These are phyloP conservation scores for Schwanniomyces polymorphus DNA, from an alignment of 805 yeast genomes.

Conservation along the genomic window DNA sequence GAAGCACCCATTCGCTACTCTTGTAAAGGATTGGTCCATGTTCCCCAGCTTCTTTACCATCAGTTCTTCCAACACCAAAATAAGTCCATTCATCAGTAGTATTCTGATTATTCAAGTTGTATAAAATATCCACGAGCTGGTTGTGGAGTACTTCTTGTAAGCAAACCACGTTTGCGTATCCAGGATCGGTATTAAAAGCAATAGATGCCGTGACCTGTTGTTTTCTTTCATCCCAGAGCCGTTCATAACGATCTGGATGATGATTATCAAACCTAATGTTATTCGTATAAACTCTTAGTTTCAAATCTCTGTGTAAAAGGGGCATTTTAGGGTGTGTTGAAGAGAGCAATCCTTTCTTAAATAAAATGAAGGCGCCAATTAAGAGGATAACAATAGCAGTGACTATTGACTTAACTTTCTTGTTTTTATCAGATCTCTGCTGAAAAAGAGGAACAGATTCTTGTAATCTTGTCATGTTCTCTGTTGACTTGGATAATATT, in stretches of 20 bases:
- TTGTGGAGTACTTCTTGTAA: constrained; percentile 32
- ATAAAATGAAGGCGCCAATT: not conserved
- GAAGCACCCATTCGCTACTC: constrained; percentile 27
- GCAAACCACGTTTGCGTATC: constrained; percentile 36
- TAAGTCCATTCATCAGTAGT: constrained; percentile 28
- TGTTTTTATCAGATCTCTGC: not conserved
- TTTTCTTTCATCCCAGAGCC: constrained; percentile 40
- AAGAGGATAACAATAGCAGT: not conserved
- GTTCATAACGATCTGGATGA: constrained; percentile 32
- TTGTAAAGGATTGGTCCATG: constrained; percentile 38
- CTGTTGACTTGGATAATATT: constrained; percentile 75
- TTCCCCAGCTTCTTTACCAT: constrained; percentile 30
- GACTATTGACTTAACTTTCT: not conserved
- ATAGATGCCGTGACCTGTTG: constrained; percentile 35
- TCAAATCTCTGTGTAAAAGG: constrained; percentile 7
- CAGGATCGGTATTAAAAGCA: constrained; percentile 30
- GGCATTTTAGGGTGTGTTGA: not conserved
- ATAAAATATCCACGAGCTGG: constrained; percentile 27
- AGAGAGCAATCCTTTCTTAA: not conserved
- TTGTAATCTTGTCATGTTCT: constrained; percentile 87
- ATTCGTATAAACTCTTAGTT: constrained; percentile 35
- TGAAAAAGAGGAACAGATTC: constrained; percentile 38
- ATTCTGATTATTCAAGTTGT: constrained; percentile 16
- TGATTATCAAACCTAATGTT: constrained; percentile 47
- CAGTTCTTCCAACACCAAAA: constrained; percentile 37